Evolutionary conservation across 495 filamentous ascomycete species (phyloP), one percentile per base, ranked within the genome.

Genomic region (Choiromyces venosus): DNA sequence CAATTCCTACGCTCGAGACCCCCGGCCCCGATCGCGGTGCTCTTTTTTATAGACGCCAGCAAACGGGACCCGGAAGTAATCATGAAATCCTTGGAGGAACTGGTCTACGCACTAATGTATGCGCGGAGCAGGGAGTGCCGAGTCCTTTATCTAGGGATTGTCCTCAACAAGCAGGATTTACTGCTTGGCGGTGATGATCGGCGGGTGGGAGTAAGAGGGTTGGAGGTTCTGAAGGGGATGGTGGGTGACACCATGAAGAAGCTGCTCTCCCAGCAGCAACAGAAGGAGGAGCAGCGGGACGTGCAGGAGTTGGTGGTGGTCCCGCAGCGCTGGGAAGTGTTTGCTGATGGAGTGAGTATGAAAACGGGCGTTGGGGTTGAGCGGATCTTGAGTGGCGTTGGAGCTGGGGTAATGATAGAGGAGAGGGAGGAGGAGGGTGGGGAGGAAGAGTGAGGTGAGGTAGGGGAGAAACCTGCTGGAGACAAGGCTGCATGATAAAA

Each of bases 141-240:
- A 14, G 71, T 78, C 40, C 67, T 73, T 35, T 80, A 76, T 71
- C 66, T 80, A 18, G 78, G 78, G 1, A 69, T 80, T 1, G 78
- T 80, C 6, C 74, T 80, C 42, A 80, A 80, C 35, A 80, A 80
- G 64, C 78, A 80, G 46, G 78, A 80, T 64, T 66, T 79, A 14
- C 71, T 75, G 66, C 40, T 38, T 64, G 14, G 68, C 35, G 8
- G 36, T 46, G 25, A 71, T 77, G 25, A 71, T 65, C 35, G 46
- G n/a, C 4, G 42, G 38, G 35, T 65, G 67, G 29, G 40, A 67
- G 42, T 40, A 36, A 3, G 66, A 71, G 38, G 36, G 16, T 8
- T 67, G 9, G 36, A 69, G 0, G 42, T 76, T 42, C 67, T 79
- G 18, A 70, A 71, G 65, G 69, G 70, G 72, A 68, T 79, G 69